phyloP scores from a whole-genome alignment of 129 eudicot species.

The Arctium lappa region DNA sequence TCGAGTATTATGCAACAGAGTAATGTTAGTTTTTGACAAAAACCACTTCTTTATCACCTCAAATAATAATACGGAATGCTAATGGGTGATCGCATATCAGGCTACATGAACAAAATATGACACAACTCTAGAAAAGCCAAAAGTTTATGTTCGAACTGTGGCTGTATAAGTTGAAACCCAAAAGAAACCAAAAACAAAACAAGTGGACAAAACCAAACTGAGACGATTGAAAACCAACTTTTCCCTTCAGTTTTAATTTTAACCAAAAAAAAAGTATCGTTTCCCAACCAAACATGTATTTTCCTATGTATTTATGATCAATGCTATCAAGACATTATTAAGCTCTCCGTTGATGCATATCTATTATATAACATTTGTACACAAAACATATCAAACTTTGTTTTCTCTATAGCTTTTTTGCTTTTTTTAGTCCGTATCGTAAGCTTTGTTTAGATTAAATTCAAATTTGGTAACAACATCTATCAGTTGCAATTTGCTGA shows the following conservation, averaged over 20 bases:
- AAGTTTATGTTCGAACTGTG: too few species aligned
- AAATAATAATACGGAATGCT: too few species aligned
- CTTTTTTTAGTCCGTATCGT: neutral
- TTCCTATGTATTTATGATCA: neutral
- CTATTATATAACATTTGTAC: neutral
- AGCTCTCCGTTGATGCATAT: neutral
- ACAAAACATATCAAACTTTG: neutral
- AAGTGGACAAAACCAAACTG: neutral
- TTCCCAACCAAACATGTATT: neutral
- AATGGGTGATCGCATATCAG: too few species aligned
- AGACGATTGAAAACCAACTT: neutral
- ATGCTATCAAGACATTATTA: neutral
- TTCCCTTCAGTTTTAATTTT: neutral
- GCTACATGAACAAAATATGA: too few species aligned
- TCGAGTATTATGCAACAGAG: too few species aligned
- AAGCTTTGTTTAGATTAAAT: neutral
- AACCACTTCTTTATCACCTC: too few species aligned
- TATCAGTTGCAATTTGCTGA: neutral
- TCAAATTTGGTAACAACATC: neutral
- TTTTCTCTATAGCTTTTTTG: neutral
- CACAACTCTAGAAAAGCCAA: too few species aligned
- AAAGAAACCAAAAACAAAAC: too few species aligned
- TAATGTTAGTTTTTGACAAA: too few species aligned
- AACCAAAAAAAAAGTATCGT: neutral
- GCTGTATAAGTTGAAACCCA: too few species aligned